Conservation (phyloP, 257 asterid species). For the Solanum acaule region DNA sequence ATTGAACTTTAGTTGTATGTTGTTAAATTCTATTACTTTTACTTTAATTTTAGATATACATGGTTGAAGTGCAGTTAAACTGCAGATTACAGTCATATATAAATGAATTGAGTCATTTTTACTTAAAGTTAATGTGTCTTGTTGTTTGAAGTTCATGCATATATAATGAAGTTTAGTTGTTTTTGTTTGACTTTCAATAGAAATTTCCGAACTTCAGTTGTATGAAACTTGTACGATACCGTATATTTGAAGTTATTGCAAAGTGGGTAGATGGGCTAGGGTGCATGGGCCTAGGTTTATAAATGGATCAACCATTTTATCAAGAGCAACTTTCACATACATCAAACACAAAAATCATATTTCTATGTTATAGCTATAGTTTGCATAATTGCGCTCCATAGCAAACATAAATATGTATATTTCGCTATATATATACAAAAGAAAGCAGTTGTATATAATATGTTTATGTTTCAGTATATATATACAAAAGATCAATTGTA, state of each 20-base stretch:
- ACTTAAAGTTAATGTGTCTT: not conserved
- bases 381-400: too few species aligned
- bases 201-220: accelerated
- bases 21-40: not conserved
- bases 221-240: not conserved
- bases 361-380: too few species aligned
- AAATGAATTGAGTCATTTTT: not conserved
- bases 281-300: not conserved
- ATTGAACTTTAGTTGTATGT: not conserved
- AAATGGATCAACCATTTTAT: not conserved
- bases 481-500: too few species aligned
- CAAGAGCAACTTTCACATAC: too few species aligned
- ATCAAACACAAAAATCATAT: too few species aligned
- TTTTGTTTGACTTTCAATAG: not conserved
- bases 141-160: not conserved
- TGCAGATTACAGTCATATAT: not conserved
- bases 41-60: not conserved
- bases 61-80: not conserved
- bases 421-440: too few species aligned
- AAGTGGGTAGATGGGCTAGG: not conserved
- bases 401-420: too few species aligned
- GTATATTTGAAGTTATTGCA: not conserved
- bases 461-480: too few species aligned
- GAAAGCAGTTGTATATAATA: too few species aligned
- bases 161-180: not conserved